Percentiles rank a stretch among this genome's conserved stretches.
These are phyloP conservation scores for Bothriochloa decipiens DNA, from an alignment of 176 grass and related monocot species.

Conservation along the genomic window DNA sequence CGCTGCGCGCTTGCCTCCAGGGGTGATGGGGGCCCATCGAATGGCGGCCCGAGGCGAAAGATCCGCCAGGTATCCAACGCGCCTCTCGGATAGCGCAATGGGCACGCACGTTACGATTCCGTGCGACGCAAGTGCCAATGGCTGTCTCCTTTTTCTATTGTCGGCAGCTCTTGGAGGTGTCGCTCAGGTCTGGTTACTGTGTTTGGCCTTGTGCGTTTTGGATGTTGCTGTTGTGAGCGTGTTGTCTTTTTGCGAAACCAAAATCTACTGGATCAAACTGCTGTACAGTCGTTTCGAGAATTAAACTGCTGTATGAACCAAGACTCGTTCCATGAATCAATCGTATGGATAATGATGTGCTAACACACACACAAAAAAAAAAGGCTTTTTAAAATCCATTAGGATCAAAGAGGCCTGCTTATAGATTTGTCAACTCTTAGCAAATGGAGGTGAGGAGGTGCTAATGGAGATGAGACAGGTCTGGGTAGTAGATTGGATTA, in stretches of 20 bases:
- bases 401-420: not conserved
- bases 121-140: slow-evolving; percentile 22
- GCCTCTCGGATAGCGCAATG: not conserved
- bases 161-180: not conserved
- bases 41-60: not conserved
- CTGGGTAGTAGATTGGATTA: not conserved
- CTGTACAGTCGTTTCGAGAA: not conserved
- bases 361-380: no score
- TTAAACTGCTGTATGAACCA: not conserved
- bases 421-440: not conserved
- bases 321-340: not conserved
- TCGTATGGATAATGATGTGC: not conserved
- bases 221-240: not conserved
- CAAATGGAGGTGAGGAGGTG: not conserved
- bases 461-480: not conserved
- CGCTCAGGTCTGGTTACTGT: not conserved
- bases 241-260: not conserved
- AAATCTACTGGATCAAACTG: not conserved
- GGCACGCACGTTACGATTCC: not conserved
- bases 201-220: not conserved
- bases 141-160: not conserved
- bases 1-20: not conserved
- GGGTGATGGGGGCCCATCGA: not conserved
- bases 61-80: not conserved
- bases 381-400: not conserved